These are phyloP conservation scores for Wallacemonas rigidus DNA, from an alignment of 208 protist species.

Conservation along the genomic window DNA sequence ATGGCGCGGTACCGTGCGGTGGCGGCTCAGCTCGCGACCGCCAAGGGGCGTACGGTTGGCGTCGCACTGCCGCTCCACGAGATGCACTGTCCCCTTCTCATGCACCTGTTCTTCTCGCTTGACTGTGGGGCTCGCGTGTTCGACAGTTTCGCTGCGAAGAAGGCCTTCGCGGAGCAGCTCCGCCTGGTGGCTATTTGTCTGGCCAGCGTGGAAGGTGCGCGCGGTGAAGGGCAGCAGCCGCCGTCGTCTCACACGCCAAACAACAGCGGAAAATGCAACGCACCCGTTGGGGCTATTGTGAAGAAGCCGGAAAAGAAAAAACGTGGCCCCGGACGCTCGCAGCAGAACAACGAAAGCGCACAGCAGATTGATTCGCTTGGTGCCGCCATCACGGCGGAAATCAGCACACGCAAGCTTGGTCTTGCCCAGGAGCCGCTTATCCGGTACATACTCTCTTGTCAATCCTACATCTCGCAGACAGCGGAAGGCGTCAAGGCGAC, in stretches of 20 bases:
- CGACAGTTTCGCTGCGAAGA: constrained; percentile 15
- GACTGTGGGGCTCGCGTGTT: constrained; percentile 22
- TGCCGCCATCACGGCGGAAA: background rate
- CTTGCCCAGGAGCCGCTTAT: background rate
- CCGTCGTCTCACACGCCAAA: background rate
- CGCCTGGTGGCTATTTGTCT: constrained; percentile 13
- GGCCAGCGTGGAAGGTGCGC: constrained; percentile 13
- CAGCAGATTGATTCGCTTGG: background rate
- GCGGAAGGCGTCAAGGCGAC: background rate
- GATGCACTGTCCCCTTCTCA: background rate
- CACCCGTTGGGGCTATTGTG: background rate
- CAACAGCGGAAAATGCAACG: too few relatives aligned
- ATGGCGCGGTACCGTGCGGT: background rate
- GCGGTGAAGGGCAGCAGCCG: background rate
- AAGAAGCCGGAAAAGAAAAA: background rate
- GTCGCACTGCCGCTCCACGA: background rate
- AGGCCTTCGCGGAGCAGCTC: constrained; percentile 18
- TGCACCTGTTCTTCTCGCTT: constrained; percentile 26
- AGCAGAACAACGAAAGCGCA: background rate
- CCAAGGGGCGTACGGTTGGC: background rate
- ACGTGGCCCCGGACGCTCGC: too few relatives aligned
- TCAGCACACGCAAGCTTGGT: background rate
- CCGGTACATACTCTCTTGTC: background rate
- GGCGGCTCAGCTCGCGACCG: background rate
- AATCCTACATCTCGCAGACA: background rate